A percentile compares a stretch with the other conserved stretches of the same genome.
phyloP scores from a whole-genome alignment of 2,329 filamentous ascomycete species.

The Davidsoniella eucalypti region DNA sequence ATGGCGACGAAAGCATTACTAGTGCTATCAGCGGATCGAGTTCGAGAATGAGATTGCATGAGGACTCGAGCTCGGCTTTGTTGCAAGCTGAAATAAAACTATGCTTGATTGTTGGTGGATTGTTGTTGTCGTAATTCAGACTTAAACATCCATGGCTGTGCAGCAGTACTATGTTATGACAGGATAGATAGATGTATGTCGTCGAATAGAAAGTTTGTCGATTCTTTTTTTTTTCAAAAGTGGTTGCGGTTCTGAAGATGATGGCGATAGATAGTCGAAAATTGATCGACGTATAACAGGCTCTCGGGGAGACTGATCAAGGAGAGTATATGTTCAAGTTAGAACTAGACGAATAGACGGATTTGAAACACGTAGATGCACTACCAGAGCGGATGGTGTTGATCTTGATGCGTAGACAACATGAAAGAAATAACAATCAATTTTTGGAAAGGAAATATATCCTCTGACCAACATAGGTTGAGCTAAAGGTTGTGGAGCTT shows the following conservation, averaged over 20 bases:
- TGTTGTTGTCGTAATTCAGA: neutral
- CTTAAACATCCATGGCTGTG: constrained; percentile 7
- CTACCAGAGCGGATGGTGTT: neutral
- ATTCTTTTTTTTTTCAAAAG: too few relatives aligned
- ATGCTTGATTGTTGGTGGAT: neutral
- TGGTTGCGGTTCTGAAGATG: too few relatives aligned
- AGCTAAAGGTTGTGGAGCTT: too few relatives aligned
- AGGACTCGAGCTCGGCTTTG: neutral
- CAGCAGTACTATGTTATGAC: neutral
- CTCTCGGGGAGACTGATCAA: too few relatives aligned
- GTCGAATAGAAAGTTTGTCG: too few relatives aligned
- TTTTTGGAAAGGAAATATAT: neutral
- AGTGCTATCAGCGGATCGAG: constrained; percentile 8
- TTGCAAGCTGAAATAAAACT: neutral
- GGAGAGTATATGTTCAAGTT: neutral
- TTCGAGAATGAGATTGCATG: constrained; percentile 10
- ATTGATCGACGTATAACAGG: too few relatives aligned
- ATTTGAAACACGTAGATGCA: neutral
- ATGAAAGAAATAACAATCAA: neutral
- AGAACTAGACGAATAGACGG: neutral
- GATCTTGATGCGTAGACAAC: neutral
- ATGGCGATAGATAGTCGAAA: too few relatives aligned
- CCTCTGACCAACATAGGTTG: too few relatives aligned
- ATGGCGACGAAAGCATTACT: neutral
- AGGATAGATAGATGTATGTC: too few relatives aligned